Percentiles rank a stretch among this genome's conserved stretches.
These are phyloP conservation scores for Saccharomyces pastorianus DNA, from an alignment of 1,139 yeast species.

Conservation along the genomic window DNA sequence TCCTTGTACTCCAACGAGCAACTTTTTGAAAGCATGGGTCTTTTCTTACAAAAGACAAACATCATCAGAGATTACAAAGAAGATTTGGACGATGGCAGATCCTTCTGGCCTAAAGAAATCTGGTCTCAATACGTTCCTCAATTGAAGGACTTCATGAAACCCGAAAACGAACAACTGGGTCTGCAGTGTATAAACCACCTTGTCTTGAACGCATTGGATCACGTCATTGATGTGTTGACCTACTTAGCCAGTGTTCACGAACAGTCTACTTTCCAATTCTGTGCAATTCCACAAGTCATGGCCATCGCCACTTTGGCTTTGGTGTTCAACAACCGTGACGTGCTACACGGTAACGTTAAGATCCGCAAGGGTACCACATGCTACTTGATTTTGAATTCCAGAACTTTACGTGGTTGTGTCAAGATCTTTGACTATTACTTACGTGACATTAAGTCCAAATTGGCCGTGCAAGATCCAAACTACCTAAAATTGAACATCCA, in stretches of 20 bases:
- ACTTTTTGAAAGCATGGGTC: conserved; percentile 82
- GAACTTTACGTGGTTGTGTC: conserved; percentile 71
- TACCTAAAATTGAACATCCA: conserved; percentile 75
- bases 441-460: conserved; percentile 68
- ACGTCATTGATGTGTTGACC: conserved; percentile 67
- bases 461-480: conserved; percentile 77
- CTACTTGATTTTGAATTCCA: conserved; percentile 60
- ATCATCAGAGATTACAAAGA: conserved; percentile 93
- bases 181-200: conserved; percentile 73
- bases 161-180: conserved; percentile 45
- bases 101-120: conserved; percentile 93
- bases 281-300: conserved; percentile 98
- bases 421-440: conserved; percentile 66
- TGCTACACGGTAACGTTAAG: conserved; percentile 68
- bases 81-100: conserved; percentile 83
- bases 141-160: conserved; percentile 49
- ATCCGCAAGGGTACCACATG: conserved; percentile 91
- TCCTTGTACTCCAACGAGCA: conserved; percentile 41
- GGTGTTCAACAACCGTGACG: conserved; percentile 72
- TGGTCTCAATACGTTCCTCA: conserved; percentile 76
- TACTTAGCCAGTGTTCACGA: conserved; percentile 75
- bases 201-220: conserved; percentile 70
- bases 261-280: conserved; percentile 77
- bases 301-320: conserved; percentile 89
- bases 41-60: conserved; percentile 67